Conservation (phyloP, 768 basidiomycete species). For the Termitomyces sp. region DNA sequence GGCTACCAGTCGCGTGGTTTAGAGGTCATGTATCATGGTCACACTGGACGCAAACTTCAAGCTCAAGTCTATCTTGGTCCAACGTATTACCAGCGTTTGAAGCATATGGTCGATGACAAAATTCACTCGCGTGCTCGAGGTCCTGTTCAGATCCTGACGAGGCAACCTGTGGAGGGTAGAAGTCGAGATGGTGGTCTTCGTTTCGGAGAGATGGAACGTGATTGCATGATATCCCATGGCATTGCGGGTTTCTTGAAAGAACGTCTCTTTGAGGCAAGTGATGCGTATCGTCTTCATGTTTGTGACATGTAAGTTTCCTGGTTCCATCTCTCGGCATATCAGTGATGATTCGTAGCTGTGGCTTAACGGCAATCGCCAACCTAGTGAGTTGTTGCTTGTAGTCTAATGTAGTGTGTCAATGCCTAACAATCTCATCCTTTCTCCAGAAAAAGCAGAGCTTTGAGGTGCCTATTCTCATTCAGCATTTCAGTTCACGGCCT, state of each 20-base stretch:
- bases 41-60: slow-evolving; percentile 96
- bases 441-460: slow-evolving; percentile 94
- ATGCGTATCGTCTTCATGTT: slow-evolving; percentile 92
- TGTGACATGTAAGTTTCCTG: slow-evolving; percentile 82
- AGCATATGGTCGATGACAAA: slow-evolving; percentile 99
- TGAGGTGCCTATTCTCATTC: slow-evolving; percentile 48
- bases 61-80: slow-evolving; percentile 98
- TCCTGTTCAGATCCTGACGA: slow-evolving; percentile 94
- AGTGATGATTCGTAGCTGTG: slow-evolving; percentile 58
- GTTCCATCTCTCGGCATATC: not conserved
- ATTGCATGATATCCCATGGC: slow-evolving; percentile 99
- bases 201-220: slow-evolving; percentile 99
- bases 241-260: slow-evolving; percentile 98
- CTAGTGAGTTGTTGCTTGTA: slow-evolving; percentile 58
- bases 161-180: slow-evolving; percentile 98
- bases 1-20: slow-evolving; percentile 97
- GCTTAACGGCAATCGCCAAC: slow-evolving; percentile 96
- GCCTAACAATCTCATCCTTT: slow-evolving; percentile 6
- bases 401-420: not conserved
- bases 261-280: slow-evolving; percentile 90
- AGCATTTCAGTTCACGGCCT: not conserved
- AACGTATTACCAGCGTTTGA: slow-evolving; percentile 97
- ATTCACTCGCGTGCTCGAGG: slow-evolving; percentile 97
- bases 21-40: slow-evolving; percentile 98
- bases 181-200: slow-evolving; percentile 98